A percentile compares a stretch with the other conserved stretches of the same genome.
These are phyloP conservation scores for Oryza glaberrima DNA, from an alignment of 176 grass and related monocot species.

Conservation along the genomic window DNA sequence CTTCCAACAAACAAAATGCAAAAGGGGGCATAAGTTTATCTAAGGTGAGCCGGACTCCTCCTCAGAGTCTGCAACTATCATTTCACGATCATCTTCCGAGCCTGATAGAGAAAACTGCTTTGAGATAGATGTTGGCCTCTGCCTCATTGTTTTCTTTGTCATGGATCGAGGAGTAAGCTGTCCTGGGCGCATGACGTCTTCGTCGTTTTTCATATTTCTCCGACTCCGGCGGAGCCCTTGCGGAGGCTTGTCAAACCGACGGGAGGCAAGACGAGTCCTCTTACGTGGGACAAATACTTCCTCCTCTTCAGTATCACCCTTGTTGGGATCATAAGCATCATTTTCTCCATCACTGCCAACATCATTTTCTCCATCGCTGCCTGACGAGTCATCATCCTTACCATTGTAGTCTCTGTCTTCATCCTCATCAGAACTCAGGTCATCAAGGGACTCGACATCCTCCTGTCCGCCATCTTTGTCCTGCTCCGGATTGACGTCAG, in stretches of 20 bases:
- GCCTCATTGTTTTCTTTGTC: constrained; percentile 59
- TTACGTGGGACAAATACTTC: constrained; percentile 19
- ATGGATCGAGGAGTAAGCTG: constrained; percentile 49
- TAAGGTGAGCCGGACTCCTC: constrained; percentile 33
- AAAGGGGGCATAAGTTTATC: not conserved
- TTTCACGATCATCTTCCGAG: constrained; percentile 38
- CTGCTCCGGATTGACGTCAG: constrained; percentile 28
- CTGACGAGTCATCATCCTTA: constrained; percentile 29
- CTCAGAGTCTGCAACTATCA: constrained; percentile 17
- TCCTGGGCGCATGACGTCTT: constrained; percentile 10
- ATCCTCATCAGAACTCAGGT: constrained; percentile 37
- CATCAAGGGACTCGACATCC: constrained; percentile 37
- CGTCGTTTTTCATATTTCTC: constrained; percentile 51
- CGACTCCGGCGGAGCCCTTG: constrained; percentile 53
- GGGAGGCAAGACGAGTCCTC: constrained; percentile 37
- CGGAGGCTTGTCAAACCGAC: constrained; percentile 26
- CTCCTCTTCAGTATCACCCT: constrained; percentile 36
- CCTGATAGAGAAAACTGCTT: constrained; percentile 36
- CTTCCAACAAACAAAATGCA: constrained; percentile 19
- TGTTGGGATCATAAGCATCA: constrained; percentile 36
- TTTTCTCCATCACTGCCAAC: constrained; percentile 29
- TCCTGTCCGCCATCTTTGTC: constrained; percentile 28
- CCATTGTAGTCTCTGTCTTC: constrained; percentile 51
- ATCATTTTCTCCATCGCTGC: constrained; percentile 38
- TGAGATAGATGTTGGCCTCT: constrained; percentile 54